phyloP scores from a whole-genome alignment of 1,284 basidiomycete species.

The Leccinum angustisporum region DNA sequence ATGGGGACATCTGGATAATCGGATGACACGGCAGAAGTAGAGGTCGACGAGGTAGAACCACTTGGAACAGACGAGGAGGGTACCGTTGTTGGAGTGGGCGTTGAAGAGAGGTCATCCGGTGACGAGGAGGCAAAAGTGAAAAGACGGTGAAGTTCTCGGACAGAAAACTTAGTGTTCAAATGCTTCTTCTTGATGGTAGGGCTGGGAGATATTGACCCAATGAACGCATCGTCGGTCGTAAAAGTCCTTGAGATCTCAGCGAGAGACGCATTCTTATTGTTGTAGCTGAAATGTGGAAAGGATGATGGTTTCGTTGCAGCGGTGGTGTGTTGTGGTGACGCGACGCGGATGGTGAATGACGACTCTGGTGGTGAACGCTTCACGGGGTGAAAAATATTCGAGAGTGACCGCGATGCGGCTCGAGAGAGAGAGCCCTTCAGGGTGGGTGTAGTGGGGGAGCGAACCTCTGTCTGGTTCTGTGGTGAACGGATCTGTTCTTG shows the following conservation, averaged over 20 bases:
- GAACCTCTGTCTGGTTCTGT: slow-evolving; percentile 12
- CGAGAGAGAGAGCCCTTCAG: slow-evolving; percentile 24
- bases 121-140: slow-evolving; percentile 38
- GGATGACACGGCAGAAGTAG: slow-evolving; percentile 17
- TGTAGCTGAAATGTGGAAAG: slow-evolving; percentile 7
- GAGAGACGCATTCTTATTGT: slow-evolving; percentile 10
- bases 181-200: slow-evolving; percentile 21
- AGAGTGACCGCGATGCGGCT: slow-evolving; percentile 25
- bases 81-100: slow-evolving; percentile 3
- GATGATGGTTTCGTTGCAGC: slow-evolving; percentile 10
- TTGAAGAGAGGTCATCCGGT: slow-evolving; percentile 14
- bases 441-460: neutral
- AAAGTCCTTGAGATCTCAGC: slow-evolving; percentile 14
- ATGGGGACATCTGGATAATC: slow-evolving; percentile 18
- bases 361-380: slow-evolving; percentile 18
- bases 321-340: slow-evolving; percentile 3
- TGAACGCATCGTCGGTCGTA: slow-evolving; percentile 19
- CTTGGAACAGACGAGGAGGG: slow-evolving; percentile 1
- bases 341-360: slow-evolving; percentile 2
- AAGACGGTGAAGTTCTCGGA: slow-evolving; percentile 36
- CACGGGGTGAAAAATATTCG: slow-evolving; percentile 24
- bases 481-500: slow-evolving; percentile 23
- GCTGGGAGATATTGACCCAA: slow-evolving; percentile 12
- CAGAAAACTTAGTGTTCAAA: slow-evolving; percentile 25
- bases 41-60: slow-evolving; percentile 8